phyloP scores from a whole-genome alignment of 345 rosid genomes.

The Combretum micranthum region DNA sequence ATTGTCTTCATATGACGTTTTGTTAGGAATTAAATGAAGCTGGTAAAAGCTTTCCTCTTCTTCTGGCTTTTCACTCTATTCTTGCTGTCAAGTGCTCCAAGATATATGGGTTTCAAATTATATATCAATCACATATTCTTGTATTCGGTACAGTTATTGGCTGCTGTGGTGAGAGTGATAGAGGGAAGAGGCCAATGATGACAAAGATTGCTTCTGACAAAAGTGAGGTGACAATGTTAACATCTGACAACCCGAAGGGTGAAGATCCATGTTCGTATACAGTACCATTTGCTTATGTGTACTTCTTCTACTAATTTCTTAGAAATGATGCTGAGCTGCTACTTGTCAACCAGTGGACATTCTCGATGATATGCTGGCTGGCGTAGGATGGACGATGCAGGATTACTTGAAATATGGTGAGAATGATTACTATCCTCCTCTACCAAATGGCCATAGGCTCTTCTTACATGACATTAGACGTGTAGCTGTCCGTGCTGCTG shows the following conservation, averaged over 20 bases:
- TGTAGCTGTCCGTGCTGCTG: conserved; percentile 92
- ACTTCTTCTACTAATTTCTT: background rate
- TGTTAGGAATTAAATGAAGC: no score
- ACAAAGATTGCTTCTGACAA: conserved; percentile 81
- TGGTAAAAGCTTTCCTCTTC: no score
- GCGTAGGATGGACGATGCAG: conserved; percentile 93
- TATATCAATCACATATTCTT: background rate
- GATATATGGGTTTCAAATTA: no score
- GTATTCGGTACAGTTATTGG: conserved; percentile 56
- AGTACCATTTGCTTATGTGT: background rate
- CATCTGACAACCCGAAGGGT: conserved; percentile 78
- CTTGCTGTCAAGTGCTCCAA: no score
- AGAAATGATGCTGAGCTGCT: background rate
- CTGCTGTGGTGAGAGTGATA: conserved; percentile 67
- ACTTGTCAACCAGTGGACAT: conserved; percentile 67
- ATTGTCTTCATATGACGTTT: no score
- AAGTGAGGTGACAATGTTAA: conserved; percentile 89
- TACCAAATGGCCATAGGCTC: conserved; percentile 81
- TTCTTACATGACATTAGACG: conserved; percentile 85
- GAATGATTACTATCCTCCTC: conserved; percentile 84
- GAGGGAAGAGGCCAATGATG: conserved; percentile 85
- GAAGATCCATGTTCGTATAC: conserved; percentile 79
- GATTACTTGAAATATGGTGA: conserved; percentile 86
- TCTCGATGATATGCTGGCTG: conserved; percentile 90
- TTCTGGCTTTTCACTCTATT: no score